Percentiles rank a stretch among this genome's conserved stretches.
These are phyloP conservation scores for Corylus avellana DNA, from an alignment of 306 rosid species.

Conservation along the genomic window DNA sequence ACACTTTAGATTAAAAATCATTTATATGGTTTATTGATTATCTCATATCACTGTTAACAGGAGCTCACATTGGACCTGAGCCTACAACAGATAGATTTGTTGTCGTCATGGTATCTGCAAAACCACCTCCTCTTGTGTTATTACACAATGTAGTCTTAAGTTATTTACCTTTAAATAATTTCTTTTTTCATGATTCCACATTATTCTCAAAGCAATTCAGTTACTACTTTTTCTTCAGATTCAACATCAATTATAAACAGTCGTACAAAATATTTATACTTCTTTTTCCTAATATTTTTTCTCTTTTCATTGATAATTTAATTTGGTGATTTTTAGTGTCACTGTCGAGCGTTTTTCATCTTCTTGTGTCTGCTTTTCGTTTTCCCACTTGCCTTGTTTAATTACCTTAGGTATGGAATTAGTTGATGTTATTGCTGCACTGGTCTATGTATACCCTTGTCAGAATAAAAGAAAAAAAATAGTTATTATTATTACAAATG, in stretches of 20 bases:
- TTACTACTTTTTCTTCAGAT: too few relatives aligned
- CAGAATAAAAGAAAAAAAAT: background rate
- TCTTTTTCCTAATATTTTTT: background rate
- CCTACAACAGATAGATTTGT: constrained; percentile 99
- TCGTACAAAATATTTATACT: too few relatives aligned
- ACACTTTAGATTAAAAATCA: background rate
- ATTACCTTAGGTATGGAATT: too few relatives aligned
- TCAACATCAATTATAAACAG: too few relatives aligned
- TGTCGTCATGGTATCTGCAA: constrained; percentile 81
- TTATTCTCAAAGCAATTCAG: background rate
- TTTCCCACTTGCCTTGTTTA: too few relatives aligned
- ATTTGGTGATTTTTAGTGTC: too few relatives aligned
- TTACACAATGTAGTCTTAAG: constrained; percentile 6
- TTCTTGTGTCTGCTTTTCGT: too few relatives aligned
- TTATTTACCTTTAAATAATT: background rate
- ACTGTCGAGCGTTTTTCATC: too few relatives aligned
- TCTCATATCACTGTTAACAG: constrained; percentile 38
- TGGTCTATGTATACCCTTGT: too few relatives aligned
- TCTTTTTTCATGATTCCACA: background rate
- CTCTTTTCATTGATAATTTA: background rate
- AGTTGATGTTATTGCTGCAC: too few relatives aligned
- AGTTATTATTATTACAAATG: background rate
- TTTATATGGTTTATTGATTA: constrained; percentile 1
- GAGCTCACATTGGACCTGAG: constrained; percentile 99
- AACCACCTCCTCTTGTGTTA: constrained; percentile 9